phyloP scores from a whole-genome alignment of 306 rosid genomes.

The Astragalus membranaceus region DNA sequence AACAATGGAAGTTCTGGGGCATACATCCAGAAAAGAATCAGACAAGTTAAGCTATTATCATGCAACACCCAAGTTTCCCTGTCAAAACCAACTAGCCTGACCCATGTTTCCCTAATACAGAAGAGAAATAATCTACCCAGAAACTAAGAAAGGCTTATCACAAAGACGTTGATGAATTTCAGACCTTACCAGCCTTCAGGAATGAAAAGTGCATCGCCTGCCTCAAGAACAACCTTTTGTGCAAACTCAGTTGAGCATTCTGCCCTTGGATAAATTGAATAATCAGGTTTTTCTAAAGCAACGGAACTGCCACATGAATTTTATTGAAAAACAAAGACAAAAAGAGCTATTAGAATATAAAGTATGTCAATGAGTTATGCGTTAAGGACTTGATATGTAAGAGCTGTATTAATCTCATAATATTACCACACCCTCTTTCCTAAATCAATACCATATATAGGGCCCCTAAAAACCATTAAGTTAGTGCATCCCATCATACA shows the following conservation, averaged over 20 bases:
- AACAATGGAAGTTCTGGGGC: neutral
- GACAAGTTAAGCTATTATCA: neutral
- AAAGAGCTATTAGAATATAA: slow-evolving; percentile 13
- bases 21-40: neutral
- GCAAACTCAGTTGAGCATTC: slow-evolving; percentile 46
- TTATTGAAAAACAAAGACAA: neutral
- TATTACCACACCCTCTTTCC: neutral
- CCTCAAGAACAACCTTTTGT: slow-evolving; percentile 68
- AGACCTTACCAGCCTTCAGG: slow-evolving; percentile 94
- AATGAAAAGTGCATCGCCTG: slow-evolving; percentile 90
- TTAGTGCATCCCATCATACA: neutral
- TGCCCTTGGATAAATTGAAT: slow-evolving; percentile 75
- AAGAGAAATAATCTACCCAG: slow-evolving; percentile 11
- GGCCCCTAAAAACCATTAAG: slow-evolving; percentile 2
- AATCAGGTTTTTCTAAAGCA: slow-evolving; percentile 67
- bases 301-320: slow-evolving; percentile 54
- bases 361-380: no score
- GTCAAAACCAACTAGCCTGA: neutral
- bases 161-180: slow-evolving; percentile 13
- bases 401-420: neutral
- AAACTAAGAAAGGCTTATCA: slow-evolving; percentile 18
- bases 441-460: neutral
- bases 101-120: neutral
- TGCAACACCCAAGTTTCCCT: neutral
- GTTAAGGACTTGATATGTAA: neutral